Conservation (phyloP, 2,329 filamentous ascomycete species). For the Ophiostoma perfectum region DNA sequence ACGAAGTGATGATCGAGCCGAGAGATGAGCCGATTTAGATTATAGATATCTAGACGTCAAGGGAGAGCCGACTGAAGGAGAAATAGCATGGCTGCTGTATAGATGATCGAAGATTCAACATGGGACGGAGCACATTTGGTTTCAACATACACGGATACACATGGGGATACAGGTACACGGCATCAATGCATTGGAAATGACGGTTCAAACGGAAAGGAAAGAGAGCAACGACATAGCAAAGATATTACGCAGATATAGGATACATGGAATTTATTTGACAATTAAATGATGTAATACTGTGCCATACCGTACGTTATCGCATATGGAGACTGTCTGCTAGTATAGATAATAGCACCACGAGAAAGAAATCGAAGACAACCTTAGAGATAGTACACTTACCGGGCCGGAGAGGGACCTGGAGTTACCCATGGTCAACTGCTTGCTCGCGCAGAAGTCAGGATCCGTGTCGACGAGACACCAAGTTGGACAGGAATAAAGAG, state of each 20-base stretch:
- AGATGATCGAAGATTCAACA: not conserved
- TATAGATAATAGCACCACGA: not conserved
- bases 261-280: not conserved
- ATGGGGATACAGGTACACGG: not conserved
- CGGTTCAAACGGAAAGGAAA: not conserved
- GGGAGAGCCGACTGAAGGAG: not conserved
- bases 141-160: not conserved
- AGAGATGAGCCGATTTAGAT: conserved; percentile 65
- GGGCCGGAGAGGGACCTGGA: too few species aligned
- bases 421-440: too few species aligned
- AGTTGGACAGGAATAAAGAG: too few species aligned
- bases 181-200: not conserved
- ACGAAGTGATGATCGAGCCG: conserved; percentile 74
- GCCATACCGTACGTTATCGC: not conserved
- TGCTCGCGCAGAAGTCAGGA: too few species aligned
- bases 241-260: not conserved
- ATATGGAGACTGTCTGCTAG: not conserved
- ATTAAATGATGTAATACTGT: not conserved
- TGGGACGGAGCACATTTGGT: not conserved
- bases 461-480: too few species aligned
- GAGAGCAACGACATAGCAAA: not conserved
- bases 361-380: not conserved
- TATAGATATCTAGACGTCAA: conserved; percentile 37
- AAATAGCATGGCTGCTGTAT: not conserved
- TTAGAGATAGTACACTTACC: too few species aligned